Evolutionary conservation across 1,139 yeast species (phyloP).

Genomic region (Nakaseomyces delphensis): DNA sequence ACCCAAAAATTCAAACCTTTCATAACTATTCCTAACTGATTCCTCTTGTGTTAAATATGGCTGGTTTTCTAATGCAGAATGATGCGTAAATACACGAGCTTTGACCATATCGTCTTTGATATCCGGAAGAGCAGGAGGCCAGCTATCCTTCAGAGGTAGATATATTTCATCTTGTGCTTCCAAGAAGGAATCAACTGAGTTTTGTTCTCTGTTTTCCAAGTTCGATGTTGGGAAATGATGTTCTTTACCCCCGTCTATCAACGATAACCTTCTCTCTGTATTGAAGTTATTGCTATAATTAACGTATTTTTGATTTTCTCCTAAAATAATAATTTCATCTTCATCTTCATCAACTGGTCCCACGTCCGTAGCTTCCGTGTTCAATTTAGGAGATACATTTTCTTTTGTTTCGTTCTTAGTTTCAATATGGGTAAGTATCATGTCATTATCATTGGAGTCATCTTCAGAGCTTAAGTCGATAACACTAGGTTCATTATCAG

Average conservation of each 20-base stretch:
- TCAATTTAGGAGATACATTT: neutral
- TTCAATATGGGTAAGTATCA: neutral
- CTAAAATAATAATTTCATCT: slow-evolving; percentile 1
- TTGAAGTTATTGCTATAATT: neutral
- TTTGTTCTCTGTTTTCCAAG: neutral
- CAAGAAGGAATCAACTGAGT: neutral
- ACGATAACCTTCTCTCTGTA: no score
- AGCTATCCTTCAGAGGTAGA: neutral
- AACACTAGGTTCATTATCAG: neutral
- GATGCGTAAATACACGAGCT: slow-evolving; percentile 4
- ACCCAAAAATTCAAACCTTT: slow-evolving; percentile 3
- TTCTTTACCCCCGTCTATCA: no score
- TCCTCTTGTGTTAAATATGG: slow-evolving; percentile 3
- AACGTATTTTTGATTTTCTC: neutral
- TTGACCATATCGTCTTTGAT: neutral
- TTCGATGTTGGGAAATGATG: neutral
- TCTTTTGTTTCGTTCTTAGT: neutral
- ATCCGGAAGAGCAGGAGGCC: slow-evolving; percentile 2
- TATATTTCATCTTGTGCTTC: slow-evolving; percentile 1
- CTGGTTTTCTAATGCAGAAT: slow-evolving; percentile 1
- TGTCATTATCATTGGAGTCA: neutral
- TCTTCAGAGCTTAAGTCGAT: neutral
- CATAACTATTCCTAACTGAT: slow-evolving; percentile 1
- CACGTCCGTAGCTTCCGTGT: neutral
- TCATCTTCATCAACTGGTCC: neutral